Conservation (phyloP, 1,284 basidiomycete genomes). For the Coniophora puteana region DNA sequence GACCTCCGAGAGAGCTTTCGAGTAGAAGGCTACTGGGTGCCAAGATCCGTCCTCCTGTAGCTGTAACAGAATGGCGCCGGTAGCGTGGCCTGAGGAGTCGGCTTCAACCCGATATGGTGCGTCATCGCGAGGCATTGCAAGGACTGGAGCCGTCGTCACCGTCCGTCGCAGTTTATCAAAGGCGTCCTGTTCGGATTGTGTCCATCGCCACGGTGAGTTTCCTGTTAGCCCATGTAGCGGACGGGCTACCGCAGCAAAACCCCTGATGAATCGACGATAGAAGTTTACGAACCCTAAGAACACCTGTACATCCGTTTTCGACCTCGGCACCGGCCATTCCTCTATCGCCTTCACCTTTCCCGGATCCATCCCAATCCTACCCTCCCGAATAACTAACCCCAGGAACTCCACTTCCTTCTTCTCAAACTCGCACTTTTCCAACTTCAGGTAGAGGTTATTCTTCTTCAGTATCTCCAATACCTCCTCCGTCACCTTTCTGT, state of each 20-base stretch:
- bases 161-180: neutral
- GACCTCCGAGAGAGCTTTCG: constrained; percentile 4
- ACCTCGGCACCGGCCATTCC: constrained; percentile 27
- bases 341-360: constrained; percentile 26
- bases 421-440: constrained; percentile 36
- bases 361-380: constrained; percentile 26
- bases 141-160: constrained; percentile 6
- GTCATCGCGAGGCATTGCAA: constrained; percentile 4
- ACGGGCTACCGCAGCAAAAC: constrained; percentile 25
- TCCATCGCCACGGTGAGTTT: constrained; percentile 8
- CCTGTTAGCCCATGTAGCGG: constrained; percentile 20
- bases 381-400: constrained; percentile 27
- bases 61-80: neutral
- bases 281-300: constrained; percentile 35
- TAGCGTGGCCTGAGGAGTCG: neutral
- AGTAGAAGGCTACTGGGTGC: constrained; percentile 13
- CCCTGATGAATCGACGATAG: constrained; percentile 37
- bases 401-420: constrained; percentile 34
- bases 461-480: constrained; percentile 30
- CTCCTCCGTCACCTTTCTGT: constrained; percentile 14
- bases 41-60: constrained; percentile 6
- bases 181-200: neutral
- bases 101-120: constrained; percentile 5
- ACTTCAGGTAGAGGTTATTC: constrained; percentile 26
- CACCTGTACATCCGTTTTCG: constrained; percentile 19